Conservation (phyloP, 805 yeast genomes). For the Nakazawaea ambrosiae region DNA sequence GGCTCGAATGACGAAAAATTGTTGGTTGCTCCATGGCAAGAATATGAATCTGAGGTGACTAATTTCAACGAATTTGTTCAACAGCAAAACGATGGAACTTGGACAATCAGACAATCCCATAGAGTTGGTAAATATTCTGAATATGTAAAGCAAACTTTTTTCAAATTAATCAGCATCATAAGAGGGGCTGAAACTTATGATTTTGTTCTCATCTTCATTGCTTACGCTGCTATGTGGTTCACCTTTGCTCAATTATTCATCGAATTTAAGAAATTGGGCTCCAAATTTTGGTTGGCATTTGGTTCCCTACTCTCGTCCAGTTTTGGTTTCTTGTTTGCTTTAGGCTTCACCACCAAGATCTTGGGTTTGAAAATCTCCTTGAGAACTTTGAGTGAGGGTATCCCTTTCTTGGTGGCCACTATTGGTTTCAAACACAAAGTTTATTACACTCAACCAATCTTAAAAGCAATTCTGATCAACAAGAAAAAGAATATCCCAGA, state of each 20-base stretch:
- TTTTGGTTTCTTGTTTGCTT: constrained; percentile 78
- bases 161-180: constrained; percentile 37
- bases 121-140: constrained; percentile 51
- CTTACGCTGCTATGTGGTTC: constrained; percentile 83
- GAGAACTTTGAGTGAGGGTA: constrained; percentile 76
- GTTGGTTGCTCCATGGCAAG: constrained; percentile 23
- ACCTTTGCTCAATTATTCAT: constrained; percentile 68
- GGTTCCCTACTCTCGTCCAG: constrained; percentile 73
- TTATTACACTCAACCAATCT: constrained; percentile 55
- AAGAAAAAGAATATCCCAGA: constrained; percentile 22
- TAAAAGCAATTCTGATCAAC: constrained; percentile 29
- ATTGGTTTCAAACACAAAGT: constrained; percentile 89
- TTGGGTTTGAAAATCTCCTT: constrained; percentile 60
- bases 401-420: constrained; percentile 88
- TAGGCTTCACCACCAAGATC: constrained; percentile 50
- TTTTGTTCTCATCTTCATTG: constrained; percentile 67
- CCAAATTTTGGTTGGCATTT: constrained; percentile 81
- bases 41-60: constrained; percentile 17
- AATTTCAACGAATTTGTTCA: constrained; percentile 17
- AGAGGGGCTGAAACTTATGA: constrained; percentile 82
- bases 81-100: constrained; percentile 38
- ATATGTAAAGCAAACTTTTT: constrained; percentile 33
- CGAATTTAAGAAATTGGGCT: constrained; percentile 73
- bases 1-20: constrained; percentile 31
- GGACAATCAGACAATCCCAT: constrained; percentile 56